Evolutionary conservation across 2,329 filamentous ascomycete species (phyloP), one percentile per base, ranked within the genome.

Genomic region (Diplodia intermedia): DNA sequence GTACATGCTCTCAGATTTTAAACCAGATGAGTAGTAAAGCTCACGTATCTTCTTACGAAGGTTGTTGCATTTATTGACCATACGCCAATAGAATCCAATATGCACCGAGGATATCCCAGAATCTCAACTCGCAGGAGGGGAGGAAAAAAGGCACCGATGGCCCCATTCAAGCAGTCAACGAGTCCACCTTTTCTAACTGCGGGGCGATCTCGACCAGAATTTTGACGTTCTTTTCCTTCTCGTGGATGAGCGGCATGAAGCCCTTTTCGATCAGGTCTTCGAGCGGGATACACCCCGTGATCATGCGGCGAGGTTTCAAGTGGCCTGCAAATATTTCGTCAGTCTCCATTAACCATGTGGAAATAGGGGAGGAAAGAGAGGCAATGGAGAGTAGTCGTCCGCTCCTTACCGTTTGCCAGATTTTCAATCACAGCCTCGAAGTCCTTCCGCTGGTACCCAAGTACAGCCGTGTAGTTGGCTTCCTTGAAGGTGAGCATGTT

Each of bases 221-320:
- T 78, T 90, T 90, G 33, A 89, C 86, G 72, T 89, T 86, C 65
- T 83, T 85, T 55, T 89, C 86, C 72, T 87, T 88, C 70, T 89
- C 83, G 7, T 85, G 77, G 40, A 89, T 84, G 66, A 90, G 76
- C 1, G 85, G 81, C 67, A 84, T 80, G 70, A 89, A 86, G 0
- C 86, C 88, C 47, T 85, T 81, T 40, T 88, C 82, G 0, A 88
- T 85, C 12, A 89, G 76, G 20, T 86, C 79, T 23, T 86, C 83
- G 50, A 90, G 77, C 60, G 79, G 75, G 52, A 90, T 86, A 72
- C 81, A 86, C 61, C 83, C 81, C 0, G 87, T 90, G 52, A 90
- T 88, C 88, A 90, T 89, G 36, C 79, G 77, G 14, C 79, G 79
- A 0, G 87, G 86, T 62, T 83, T 80, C 52, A 89, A 76, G 26